Conservation (phyloP, 2,329 filamentous ascomycete species). For the Huntiella savannae region DNA sequence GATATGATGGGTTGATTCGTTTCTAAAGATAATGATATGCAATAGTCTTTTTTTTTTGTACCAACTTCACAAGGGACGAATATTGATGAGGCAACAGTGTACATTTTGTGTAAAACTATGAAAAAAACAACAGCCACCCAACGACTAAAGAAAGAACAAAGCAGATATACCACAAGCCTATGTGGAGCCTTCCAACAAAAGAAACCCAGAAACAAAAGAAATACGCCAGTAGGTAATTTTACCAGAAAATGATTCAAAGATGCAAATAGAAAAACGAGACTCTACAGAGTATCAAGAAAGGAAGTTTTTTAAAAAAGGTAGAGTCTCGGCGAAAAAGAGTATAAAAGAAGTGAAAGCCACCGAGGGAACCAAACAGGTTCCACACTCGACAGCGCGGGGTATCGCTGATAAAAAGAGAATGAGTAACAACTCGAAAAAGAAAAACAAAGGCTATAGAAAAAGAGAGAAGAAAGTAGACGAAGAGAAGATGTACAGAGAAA, state of each 20-base stretch:
- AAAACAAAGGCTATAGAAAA: no score
- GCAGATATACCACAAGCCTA: not conserved
- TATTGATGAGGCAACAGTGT: no score
- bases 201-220: not conserved
- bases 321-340: not conserved
- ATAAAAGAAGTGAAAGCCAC: constrained; percentile 15
- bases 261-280: no score
- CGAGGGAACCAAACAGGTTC: not conserved
- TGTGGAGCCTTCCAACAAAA: not conserved
- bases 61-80: no score
- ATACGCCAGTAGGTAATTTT: no score
- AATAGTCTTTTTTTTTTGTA: constrained; percentile 1
- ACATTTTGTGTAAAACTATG: no score
- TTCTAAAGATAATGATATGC: constrained; percentile 6
- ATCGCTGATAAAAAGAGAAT: constrained; percentile 17
- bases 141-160: not conserved
- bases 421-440: constrained; percentile 13
- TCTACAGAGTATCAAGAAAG: not conserved
- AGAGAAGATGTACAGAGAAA: not conserved
- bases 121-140: no score
- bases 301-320: not conserved
- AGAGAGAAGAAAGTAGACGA: not conserved
- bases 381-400: constrained; percentile 6
- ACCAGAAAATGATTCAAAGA: no score
- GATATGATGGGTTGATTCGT: not conserved